A percentile compares a stretch with the other conserved stretches of the same genome.
phyloP scores from a whole-genome alignment of 208 protist genomes.

The Leishmania guyanensis region DNA sequence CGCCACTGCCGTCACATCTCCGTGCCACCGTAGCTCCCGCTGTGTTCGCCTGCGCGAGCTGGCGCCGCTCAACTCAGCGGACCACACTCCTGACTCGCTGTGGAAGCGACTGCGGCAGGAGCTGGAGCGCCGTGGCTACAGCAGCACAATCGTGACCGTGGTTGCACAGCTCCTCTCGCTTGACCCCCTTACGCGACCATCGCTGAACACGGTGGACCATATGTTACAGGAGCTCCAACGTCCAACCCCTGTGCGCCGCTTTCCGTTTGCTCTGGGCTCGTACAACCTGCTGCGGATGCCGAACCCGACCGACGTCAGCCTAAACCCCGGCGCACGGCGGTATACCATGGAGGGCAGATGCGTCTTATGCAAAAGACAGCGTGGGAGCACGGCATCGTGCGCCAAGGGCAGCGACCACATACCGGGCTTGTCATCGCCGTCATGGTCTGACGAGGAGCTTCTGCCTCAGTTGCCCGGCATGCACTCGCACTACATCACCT shows the following conservation, averaged over 20 bases:
- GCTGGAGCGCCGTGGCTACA: constrained; percentile 56
- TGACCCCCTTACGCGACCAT: constrained; percentile 64
- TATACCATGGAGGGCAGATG: constrained; percentile 59
- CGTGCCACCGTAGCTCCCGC: not conserved
- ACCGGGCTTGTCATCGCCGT: constrained; percentile 52
- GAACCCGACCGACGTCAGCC: constrained; percentile 31
- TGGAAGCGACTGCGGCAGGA: constrained; percentile 41
- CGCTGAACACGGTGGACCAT: constrained; percentile 37
- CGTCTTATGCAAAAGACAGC: constrained; percentile 46
- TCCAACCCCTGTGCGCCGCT: constrained; percentile 57
- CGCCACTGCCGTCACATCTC: not conserved
- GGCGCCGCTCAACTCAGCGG: constrained; percentile 59
- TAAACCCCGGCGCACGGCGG: constrained; percentile 49
- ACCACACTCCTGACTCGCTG: constrained; percentile 51
- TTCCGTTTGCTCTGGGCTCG: constrained; percentile 71
- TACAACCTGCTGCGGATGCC: constrained; percentile 60
- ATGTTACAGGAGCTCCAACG: constrained; percentile 69
- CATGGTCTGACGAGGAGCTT: constrained; percentile 60
- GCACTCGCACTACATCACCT: constrained; percentile 43
- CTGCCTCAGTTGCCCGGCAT: constrained; percentile 41
- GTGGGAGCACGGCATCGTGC: constrained; percentile 36
- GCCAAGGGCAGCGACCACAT: constrained; percentile 39
- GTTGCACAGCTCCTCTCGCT: constrained; percentile 63
- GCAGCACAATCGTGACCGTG: constrained; percentile 43
- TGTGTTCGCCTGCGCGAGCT: constrained; percentile 1